Base-by-base conservation (phyloP, 257 asterid species). In the Lycium ferocissimum region DNA sequence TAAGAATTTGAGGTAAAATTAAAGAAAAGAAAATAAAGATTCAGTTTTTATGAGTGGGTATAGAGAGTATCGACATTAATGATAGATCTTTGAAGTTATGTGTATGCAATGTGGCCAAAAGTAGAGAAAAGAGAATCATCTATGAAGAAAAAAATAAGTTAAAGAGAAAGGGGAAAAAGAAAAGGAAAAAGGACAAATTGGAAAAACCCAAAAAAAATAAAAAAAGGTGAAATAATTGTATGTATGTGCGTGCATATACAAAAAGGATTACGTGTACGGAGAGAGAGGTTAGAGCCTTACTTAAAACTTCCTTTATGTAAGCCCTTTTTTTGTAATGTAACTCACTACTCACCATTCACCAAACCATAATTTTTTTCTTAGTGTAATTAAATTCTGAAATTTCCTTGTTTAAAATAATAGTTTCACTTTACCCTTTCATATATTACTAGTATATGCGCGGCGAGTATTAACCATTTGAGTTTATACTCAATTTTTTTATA, bases 191-290 rank as follows among this genome's bases (percentile, higher is more conserved):
- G 22, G 26, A 59, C 12, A 59, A 65, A 59, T 59, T 47, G 38
- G 37, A 59, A 81, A 81, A 59, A 62, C 20, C 33, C 0, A 26
- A 26, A 26, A 26, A 26, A 26, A 12, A n/a, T n/a, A n/a, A 59
- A 66, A 81, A 61, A 81, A 20, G 82, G 82, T 78, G 82, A 86
- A 49, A 81, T 54, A 47, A 73, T 80, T 84, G 61, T 81, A 62
- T 75, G 83, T 47, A 78, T 65, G 49, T 80, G 75, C 61, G 83
- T 37, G 85, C 54, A 45, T 10, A 83, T 58, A 58, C 49, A 58
- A 79, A 63, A 81, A 81, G 40, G 87, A 81, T 87, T 87, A 87
- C 89, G 89, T 82, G 61, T 81, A 83, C 86, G 57, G 62, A 54
- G 65, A 78, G 82, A 56, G 59, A 53, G 58, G 82, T 76, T 26